phyloP scores from a whole-genome alignment of 169 alveolate species.

The Cryptosporidium xiaoi region DNA sequence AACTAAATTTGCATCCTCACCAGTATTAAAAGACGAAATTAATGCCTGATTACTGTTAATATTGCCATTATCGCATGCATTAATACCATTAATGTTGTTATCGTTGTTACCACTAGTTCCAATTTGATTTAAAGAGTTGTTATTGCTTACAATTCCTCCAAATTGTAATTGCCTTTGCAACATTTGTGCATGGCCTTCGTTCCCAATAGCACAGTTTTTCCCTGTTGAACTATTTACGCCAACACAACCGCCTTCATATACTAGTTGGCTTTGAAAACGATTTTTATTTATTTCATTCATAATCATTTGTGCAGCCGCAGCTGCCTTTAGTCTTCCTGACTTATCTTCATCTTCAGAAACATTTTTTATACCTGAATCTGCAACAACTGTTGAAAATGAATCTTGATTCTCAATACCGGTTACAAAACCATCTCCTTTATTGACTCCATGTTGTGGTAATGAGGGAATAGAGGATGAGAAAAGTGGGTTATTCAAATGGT shows the following conservation, averaged over 20 bases:
- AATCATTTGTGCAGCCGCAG: constrained; percentile 61
- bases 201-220: too few relatives aligned
- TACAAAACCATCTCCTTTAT: too few relatives aligned
- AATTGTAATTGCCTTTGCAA: too few relatives aligned
- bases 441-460: too few relatives aligned
- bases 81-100: neutral
- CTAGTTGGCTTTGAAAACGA: constrained; percentile 6
- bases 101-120: neutral
- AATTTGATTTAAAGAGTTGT: neutral
- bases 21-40: too few relatives aligned
- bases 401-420: neutral
- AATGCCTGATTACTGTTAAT: too few relatives aligned
- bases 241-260: neutral
- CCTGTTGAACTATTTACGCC: too few relatives aligned
- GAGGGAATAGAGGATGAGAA: too few relatives aligned
- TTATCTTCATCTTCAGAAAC: constrained; percentile 16
- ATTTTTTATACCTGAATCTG: neutral
- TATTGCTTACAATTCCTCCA: neutral
- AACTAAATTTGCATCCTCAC: too few relatives aligned
- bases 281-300: constrained; percentile 40
- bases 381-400: neutral
- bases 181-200: too few relatives aligned
- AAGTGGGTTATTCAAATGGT: too few relatives aligned
- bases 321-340: constrained; percentile 21
- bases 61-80: too few relatives aligned